A percentile compares a stretch with the other conserved stretches of the same genome.
These are phyloP conservation scores for Raddia distichophylla DNA, from an alignment of 176 grass and related monocot species.

Conservation along the genomic window DNA sequence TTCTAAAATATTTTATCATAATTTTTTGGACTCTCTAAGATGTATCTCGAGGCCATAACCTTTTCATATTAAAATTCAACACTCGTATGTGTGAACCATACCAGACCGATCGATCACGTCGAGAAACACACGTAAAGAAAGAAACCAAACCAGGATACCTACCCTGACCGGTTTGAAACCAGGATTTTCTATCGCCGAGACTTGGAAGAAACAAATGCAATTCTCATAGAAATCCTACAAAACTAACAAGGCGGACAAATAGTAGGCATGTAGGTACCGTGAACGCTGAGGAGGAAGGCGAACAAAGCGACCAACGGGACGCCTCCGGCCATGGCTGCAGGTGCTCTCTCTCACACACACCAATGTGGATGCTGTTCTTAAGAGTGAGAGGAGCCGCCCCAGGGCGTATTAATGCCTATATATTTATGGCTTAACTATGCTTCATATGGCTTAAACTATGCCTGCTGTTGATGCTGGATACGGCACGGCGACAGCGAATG, in stretches of 20 bases:
- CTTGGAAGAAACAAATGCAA: background rate
- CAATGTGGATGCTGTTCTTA: background rate
- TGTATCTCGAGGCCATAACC: too few species aligned
- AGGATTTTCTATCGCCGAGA: background rate
- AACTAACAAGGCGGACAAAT: background rate
- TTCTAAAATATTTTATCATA: too few species aligned
- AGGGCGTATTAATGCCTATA: background rate
- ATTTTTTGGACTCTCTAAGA: too few species aligned
- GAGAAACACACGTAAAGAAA: background rate
- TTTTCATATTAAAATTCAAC: too few species aligned
- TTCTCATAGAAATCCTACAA: background rate
- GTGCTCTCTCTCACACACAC: background rate
- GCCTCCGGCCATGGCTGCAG: constrained; percentile 20
- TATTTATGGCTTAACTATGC: background rate
- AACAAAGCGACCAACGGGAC: background rate
- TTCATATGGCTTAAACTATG: too few species aligned
- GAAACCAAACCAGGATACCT: background rate
- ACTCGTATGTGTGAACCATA: background rate
- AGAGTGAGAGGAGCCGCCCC: background rate
- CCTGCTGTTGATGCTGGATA: background rate
- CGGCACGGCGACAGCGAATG: too few species aligned
- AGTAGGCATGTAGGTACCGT: background rate
- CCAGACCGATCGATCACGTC: background rate
- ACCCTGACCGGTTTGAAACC: background rate
- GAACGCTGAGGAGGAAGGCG: background rate